Evolutionary conservation across 345 rosid species (phyloP), one percentile per base, ranked within the genome.

Genomic region (Carallia brachiata): DNA sequence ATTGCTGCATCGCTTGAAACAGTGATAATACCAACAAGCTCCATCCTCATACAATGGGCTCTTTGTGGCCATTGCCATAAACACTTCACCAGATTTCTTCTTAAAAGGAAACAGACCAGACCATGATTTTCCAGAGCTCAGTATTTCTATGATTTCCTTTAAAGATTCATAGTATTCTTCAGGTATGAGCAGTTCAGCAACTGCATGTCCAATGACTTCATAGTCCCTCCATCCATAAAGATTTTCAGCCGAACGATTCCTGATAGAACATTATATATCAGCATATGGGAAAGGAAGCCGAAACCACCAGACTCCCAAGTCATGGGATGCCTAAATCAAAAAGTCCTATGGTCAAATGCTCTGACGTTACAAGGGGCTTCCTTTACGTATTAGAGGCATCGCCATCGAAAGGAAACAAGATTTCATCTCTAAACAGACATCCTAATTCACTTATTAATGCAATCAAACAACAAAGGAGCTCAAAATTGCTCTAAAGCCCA

Each of bases 91-190:
- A 0, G 90, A 81, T 72, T 74, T 85, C 80, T 82, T 87, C 87
- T 72, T 89, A 60, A 87, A 80, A 36, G 96, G 98, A 66, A 94
- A 89, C 85, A 77, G 97, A 66, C 96, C 97, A 19, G 93, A 86
- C 98, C 97, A 91, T 48, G 88, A 78, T 60, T 82, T 79, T 18
- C 94, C 93, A 63, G 70, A 77, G 61, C 62, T 68, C 73, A 94
- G 73, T 27, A 68, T 77, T 16, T 82, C 81, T 76, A 82, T 63
- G 55, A 91, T 85, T 70, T 73, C 61, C 57, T 68, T 77, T 2
- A 84, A 75, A 70, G 79, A 80, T 18, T 64, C 64, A 47, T 62
- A 68, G 66, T 87, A 65, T 63, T 88, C 95, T 62, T 86, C 88
- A 52, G 87, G 75, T 70, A 91, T 84, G 28, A 94, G 88, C 57